Base-by-base conservation (phyloP, 225 moss, liverwort and hornwort species). In the Polytrichum commune region DNA sequence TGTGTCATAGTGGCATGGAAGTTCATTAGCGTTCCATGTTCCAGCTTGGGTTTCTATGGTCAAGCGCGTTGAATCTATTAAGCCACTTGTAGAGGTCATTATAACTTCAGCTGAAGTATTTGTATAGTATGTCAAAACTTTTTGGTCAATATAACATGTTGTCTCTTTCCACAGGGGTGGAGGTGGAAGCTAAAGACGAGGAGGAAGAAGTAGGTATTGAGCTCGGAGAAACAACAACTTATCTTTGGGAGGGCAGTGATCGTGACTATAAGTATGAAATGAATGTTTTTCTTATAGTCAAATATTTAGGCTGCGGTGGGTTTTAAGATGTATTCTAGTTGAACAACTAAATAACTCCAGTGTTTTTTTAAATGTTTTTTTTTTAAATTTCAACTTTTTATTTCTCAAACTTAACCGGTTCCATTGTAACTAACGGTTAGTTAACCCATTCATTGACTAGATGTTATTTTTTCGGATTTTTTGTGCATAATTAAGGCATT, bases 211-310 rank as follows among this genome's bases (percentile, higher is more conserved):
- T 87, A 53, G 80, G 70, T 53, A 94, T 91, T 38, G 81, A 87
- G 32, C 81, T 91, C 67, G 88, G 83, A 33, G 58, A 8, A 20
- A 20, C 62, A 62, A 62, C 85, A 18, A 84, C 69, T 18, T 94
- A 75, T 65, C 86, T 90, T 13, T 94, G 91, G 93, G 91, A 91
- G 73, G 93, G 88, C 23, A 60, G 83, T 1, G 90, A 90, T 67
- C 84, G 93, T 62, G 91, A 91, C 74, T 94, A 94, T 29, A 78
- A 76, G 29, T 94, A 94, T 62, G 93, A 94, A n/a, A n/a, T n/a
- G n/a, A n/a, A n/a, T n/a, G n/a, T n/a, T n/a, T n/a, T n/a, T n/a
- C n/a, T n/a, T n/a, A n/a, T n/a, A n/a, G n/a, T n/a, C n/a, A n/a
- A n/a, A n/a, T n/a, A n/a, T n/a, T n/a, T n/a, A n/a, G n/a, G n/a